Base-by-base conservation (phyloP, 1,284 basidiomycete species). In the Apiotrichum domesticum region DNA sequence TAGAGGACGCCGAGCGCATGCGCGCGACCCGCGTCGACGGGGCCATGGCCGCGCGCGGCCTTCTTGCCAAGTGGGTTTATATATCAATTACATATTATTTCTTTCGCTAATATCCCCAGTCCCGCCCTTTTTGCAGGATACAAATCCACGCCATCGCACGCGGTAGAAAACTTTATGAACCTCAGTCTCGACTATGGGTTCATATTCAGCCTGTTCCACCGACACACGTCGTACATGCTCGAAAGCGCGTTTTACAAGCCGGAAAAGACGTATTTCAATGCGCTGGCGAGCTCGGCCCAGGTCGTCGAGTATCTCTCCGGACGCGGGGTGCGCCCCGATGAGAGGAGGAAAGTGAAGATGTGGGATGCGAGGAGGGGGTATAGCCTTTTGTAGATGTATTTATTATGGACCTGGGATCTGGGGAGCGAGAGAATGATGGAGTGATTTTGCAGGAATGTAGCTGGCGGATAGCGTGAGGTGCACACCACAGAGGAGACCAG, bases 1-100 rank as follows among this genome's bases (percentile, higher is more conserved):
- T 76, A 10, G 66, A 68, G 14, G 82, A 83, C 54, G 81, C 78
- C 4, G 59, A 68, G 6, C 64, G 59, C 39, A 80, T 80, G 66
- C 63, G 82, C n/a, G 66, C 69, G 50, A 81, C 80, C 0, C 79
- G 80, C 0, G 81, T 80, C 0, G 66, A 76, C 15, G 82, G 81
- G 2, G 81, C 82, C 2, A 85, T 85, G 83, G 82, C 78, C 50
- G 83, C 83, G 0, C 64, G 83, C 4, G 83, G 83, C 0, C 61
- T 85, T 51, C 67, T 84, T n/a, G 82, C 81, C 3, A 85, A 84
- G 74, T 83, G 78, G 49, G 81, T 78, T 2, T n/a, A 35, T 9
- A 7, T 40, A 4, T 32, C 9, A 29, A 11, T 21, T 2, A n/a
- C 35, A 8, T 15, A 6, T 32, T 21, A 21, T 21, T 21, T 21